phyloP scores from a whole-genome alignment of 176 grass and related monocot species.

The Guadua angustifolia region DNA sequence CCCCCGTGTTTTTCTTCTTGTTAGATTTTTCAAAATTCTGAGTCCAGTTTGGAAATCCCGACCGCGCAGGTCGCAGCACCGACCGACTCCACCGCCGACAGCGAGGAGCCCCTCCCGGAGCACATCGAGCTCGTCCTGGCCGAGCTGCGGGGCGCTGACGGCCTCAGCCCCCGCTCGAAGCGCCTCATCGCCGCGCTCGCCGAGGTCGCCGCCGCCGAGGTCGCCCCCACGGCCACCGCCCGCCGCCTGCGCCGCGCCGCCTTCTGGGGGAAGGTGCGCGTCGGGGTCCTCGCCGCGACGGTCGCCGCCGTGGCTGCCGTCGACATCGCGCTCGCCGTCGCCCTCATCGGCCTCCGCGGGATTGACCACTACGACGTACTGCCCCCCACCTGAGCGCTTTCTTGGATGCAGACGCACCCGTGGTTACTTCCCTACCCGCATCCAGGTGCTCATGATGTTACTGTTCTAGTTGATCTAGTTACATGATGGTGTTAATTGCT shows the following conservation, averaged over 20 bases:
- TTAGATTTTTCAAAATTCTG: neutral
- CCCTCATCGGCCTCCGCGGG: conserved; percentile 4
- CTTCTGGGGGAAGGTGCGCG: conserved; percentile 53
- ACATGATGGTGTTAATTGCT: too few relatives aligned
- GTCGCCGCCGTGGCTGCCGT: conserved; percentile 38
- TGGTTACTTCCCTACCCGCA: neutral
- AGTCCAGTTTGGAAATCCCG: neutral
- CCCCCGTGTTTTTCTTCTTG: too few relatives aligned
- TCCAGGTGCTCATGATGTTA: too few relatives aligned
- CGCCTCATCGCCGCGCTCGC: conserved; percentile 38
- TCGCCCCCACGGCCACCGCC: neutral
- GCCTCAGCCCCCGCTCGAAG: conserved; percentile 42
- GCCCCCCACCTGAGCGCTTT: conserved; percentile 44
- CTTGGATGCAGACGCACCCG: too few relatives aligned
- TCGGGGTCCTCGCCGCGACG: conserved; percentile 36
- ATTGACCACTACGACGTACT: conserved; percentile 10
- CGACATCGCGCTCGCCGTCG: conserved; percentile 31
- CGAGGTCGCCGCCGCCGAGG: conserved; percentile 34
- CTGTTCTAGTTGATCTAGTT: too few relatives aligned
- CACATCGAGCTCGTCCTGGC: conserved; percentile 20
- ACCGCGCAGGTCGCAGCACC: conserved; percentile 20
- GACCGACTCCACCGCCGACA: neutral
- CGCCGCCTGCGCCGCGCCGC: conserved; percentile 34
- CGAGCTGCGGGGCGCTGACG: conserved; percentile 23
- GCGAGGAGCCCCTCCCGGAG: neutral